These are phyloP conservation scores for Fragilariopsis cylindrus DNA, from an alignment of 108 stramenopile species.

Conservation along the genomic window DNA sequence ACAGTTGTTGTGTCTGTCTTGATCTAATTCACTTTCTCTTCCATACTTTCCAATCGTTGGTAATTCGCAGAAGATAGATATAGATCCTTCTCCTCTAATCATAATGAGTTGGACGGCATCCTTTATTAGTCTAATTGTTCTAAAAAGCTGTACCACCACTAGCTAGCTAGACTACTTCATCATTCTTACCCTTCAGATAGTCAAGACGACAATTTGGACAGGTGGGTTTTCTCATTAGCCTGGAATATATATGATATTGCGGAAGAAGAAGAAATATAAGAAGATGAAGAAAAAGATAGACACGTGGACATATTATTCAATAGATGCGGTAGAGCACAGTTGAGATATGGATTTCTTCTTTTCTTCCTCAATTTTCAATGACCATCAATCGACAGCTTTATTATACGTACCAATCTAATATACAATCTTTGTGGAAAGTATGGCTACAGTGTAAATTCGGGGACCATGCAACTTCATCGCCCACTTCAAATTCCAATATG, in stretches of 20 bases:
- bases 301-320: neutral
- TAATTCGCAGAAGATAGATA: too few relatives aligned
- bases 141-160: neutral
- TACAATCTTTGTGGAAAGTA: constrained; percentile 55
- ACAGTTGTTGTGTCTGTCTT: too few relatives aligned
- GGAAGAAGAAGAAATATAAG: neutral
- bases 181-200: constrained; percentile 15
- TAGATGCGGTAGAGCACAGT: neutral
- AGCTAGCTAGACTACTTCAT: neutral
- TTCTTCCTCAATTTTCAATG: neutral
- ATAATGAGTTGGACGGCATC: too few relatives aligned
- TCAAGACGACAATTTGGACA: constrained; percentile 60
- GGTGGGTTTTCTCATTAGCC: constrained; percentile 32
- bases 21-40: too few relatives aligned
- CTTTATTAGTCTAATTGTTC: neutral
- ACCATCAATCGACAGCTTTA: neutral
- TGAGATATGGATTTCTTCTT: too few relatives aligned
- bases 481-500: constrained; percentile 46
- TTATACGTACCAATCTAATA: constrained; percentile 44
- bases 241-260: neutral
- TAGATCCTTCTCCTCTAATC: too few relatives aligned
- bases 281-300: neutral
- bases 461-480: constrained; percentile 50
- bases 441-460: constrained; percentile 42
- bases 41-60: too few relatives aligned